Conservation (phyloP, 306 rosid genomes). For the Quercus cerris region DNA sequence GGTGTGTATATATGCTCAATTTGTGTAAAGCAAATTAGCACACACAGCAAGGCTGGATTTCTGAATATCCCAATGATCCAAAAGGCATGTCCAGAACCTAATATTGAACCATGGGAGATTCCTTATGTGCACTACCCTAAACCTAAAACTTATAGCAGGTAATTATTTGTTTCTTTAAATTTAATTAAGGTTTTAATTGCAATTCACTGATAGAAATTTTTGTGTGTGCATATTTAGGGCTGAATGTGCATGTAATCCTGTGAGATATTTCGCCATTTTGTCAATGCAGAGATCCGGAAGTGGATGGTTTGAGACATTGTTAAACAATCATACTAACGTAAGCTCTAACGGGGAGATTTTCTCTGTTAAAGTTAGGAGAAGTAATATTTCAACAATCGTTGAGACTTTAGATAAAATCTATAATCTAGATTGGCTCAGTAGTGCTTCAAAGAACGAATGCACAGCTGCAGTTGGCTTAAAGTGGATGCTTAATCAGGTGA, state of each 20-base stretch:
- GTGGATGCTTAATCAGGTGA: constrained; percentile 99
- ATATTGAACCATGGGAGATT: constrained; percentile 64
- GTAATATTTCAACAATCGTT: constrained; percentile 68
- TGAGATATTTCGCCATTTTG: constrained; percentile 75
- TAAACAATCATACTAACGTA: constrained; percentile 85
- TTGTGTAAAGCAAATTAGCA: constrained; percentile 82
- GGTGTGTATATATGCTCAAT: constrained; percentile 88
- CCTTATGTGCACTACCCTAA: constrained; percentile 82
- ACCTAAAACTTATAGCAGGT: constrained; percentile 86
- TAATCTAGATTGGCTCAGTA: constrained; percentile 84
- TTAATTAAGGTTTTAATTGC: constrained; percentile 15
- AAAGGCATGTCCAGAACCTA: constrained; percentile 67
- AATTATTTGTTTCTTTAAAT: constrained; percentile 15
- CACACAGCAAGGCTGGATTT: constrained; percentile 41
- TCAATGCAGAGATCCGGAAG: constrained; percentile 99
- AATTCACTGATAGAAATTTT: constrained; percentile 24
- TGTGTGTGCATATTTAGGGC: constrained; percentile 48
- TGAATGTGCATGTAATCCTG: constrained; percentile 89
- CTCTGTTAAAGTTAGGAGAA: constrained; percentile 86
- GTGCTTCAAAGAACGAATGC: constrained; percentile 97
- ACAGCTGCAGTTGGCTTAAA: constrained; percentile 96
- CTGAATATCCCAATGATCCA: constrained; percentile 48
- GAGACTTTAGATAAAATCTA: constrained; percentile 86
- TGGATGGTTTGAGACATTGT: constrained; percentile 99
- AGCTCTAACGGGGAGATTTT: constrained; percentile 98